These are phyloP conservation scores for Anisodus tanguticus DNA, from an alignment of 257 asterid species.

Conservation along the genomic window DNA sequence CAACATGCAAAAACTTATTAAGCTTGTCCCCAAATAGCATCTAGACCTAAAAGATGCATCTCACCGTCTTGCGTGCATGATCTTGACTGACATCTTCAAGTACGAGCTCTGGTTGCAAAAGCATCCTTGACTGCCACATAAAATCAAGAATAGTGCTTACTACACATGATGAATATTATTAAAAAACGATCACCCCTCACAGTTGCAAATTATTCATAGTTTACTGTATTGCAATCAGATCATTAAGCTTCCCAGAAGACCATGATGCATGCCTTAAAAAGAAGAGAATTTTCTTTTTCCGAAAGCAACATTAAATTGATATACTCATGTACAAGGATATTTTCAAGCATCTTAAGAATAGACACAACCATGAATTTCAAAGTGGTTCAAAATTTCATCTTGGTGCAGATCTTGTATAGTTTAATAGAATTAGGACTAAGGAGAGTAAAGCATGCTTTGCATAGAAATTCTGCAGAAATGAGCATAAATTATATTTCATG, in stretches of 20 bases:
- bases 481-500: not conserved
- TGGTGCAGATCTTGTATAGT: conserved; percentile 15
- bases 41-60: conserved; percentile 35
- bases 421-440: conserved; percentile 14
- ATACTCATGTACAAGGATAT: not conserved
- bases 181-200: conserved; percentile 5
- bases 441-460: not conserved
- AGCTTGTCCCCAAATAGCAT: not conserved
- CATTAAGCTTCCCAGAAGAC: not conserved
- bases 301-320: not conserved
- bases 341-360: not conserved
- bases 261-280: not conserved
- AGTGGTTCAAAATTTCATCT: not conserved
- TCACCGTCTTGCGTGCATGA: conserved; percentile 97
- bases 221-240: conserved; percentile 21
- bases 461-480: conserved; percentile 9
- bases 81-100: conserved; percentile 99
- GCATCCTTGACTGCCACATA: conserved; percentile 89
- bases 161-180: conserved; percentile 6
- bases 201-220: not conserved
- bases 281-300: not conserved
- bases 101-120: conserved; percentile 83
- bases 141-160: conserved; percentile 20
- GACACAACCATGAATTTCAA: not conserved
- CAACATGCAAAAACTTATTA: conserved; percentile 2